phyloP scores from a whole-genome alignment of 2,329 filamentous ascomycete species.

The Aureobasidium mangrovei region DNA sequence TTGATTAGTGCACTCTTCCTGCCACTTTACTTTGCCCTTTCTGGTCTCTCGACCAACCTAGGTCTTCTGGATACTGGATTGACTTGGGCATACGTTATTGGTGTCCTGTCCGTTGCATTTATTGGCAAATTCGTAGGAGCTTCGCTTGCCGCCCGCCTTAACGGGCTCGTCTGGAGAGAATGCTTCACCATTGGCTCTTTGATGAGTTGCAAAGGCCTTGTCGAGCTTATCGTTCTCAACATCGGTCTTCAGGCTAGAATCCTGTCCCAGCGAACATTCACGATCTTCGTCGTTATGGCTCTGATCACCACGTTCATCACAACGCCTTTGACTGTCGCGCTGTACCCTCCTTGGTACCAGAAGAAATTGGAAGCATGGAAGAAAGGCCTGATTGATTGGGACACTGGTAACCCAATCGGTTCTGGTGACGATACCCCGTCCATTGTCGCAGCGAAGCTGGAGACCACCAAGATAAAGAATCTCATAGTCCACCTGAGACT shows the following conservation, averaged over 20 bases:
- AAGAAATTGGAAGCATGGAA: slow-evolving; percentile 66
- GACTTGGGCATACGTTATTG: slow-evolving; percentile 85
- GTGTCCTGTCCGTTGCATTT: slow-evolving; percentile 73
- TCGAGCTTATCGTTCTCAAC: slow-evolving; percentile 85
- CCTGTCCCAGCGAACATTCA: slow-evolving; percentile 72
- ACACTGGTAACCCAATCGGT: slow-evolving; percentile 43
- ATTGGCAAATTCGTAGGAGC: slow-evolving; percentile 77
- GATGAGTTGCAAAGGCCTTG: slow-evolving; percentile 95
- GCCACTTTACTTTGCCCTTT: slow-evolving; percentile 88
- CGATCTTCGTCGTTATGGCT: slow-evolving; percentile 92
- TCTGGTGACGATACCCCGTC: slow-evolving; percentile 26
- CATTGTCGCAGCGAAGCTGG: slow-evolving; percentile 39
- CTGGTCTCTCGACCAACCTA: slow-evolving; percentile 79
- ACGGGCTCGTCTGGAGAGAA: slow-evolving; percentile 81
- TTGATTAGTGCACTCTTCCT: slow-evolving; percentile 74
- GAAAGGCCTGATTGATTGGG: slow-evolving; percentile 86
- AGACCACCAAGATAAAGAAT: slow-evolving; percentile 47
- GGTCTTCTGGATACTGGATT: slow-evolving; percentile 73
- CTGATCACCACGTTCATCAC: slow-evolving; percentile 77
- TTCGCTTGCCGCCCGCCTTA: slow-evolving; percentile 64
- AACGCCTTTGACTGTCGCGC: slow-evolving; percentile 61
- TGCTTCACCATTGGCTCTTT: slow-evolving; percentile 77
- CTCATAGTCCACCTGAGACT: slow-evolving; percentile 75
- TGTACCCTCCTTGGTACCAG: slow-evolving; percentile 74
- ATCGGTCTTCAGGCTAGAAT: slow-evolving; percentile 80